phyloP scores from a whole-genome alignment of 805 yeast species.

The Starmerella lactis-condensi region DNA sequence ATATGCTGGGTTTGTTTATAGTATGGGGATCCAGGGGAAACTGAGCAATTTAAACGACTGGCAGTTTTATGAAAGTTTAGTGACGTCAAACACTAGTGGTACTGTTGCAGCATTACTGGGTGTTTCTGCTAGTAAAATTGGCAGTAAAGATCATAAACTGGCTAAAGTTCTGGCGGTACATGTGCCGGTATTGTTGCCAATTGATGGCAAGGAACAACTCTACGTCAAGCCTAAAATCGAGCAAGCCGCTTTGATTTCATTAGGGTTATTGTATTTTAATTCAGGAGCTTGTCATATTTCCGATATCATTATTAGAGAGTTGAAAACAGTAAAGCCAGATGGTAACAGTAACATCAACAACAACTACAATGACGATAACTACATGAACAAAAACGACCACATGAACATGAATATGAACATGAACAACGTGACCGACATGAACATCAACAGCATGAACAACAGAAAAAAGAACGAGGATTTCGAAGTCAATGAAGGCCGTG shows the following conservation, averaged over 20 bases:
- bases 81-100: slow-evolving; percentile 69
- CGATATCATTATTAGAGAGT: slow-evolving; percentile 53
- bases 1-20: slow-evolving; percentile 89
- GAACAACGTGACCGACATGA: no score
- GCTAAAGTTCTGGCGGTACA: slow-evolving; percentile 88
- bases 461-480: background rate
- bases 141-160: slow-evolving; percentile 68
- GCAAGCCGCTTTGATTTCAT: slow-evolving; percentile 77
- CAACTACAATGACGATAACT: no score
- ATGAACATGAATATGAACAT: no score
- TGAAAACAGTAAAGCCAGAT: no score
- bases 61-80: slow-evolving; percentile 85
- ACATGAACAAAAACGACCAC: no score
- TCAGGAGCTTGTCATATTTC: slow-evolving; percentile 76
- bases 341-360: no score
- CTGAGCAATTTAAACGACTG: slow-evolving; percentile 71
- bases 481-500: slow-evolving; percentile 40
- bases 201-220: slow-evolving; percentile 63
- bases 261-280: slow-evolving; percentile 64
- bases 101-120: slow-evolving; percentile 80
- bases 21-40: slow-evolving; percentile 83
- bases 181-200: slow-evolving; percentile 75
- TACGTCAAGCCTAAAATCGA: slow-evolving; percentile 72
- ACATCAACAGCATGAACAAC: no score
- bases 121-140: slow-evolving; percentile 71